A percentile compares a stretch with the other conserved stretches of the same genome.
These are phyloP conservation scores for Pyricularia sp. DNA, from an alignment of 2,329 filamentous ascomycete genomes.

Conservation along the genomic window DNA sequence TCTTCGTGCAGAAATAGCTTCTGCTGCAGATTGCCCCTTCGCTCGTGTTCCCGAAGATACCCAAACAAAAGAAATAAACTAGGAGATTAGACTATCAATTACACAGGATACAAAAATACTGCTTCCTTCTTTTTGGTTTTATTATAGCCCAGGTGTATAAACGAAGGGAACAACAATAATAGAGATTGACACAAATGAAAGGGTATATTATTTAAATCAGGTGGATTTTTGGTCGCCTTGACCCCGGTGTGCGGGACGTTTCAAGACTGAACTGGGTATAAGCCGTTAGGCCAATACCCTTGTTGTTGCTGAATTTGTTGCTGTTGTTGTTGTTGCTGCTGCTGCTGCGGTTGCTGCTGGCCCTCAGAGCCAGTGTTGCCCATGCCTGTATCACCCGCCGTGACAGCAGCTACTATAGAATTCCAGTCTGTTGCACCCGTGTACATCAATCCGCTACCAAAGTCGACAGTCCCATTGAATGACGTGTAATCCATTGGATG, in stretches of 20 bases:
- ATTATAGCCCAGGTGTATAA: background rate
- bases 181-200: background rate
- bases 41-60: background rate
- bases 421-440: background rate
- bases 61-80: background rate
- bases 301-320: slow-evolving; percentile 1
- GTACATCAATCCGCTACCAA: background rate
- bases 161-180: background rate
- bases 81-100: background rate
- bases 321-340: background rate
- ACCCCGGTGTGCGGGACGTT: background rate
- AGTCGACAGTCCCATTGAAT: background rate
- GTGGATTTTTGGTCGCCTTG: background rate
- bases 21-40: background rate
- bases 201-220: background rate
- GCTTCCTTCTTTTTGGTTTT: background rate
- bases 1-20: background rate
- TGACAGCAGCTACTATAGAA: background rate
- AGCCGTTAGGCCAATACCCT: background rate
- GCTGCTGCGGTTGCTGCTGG: slow-evolving; percentile 1
- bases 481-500: slow-evolving; percentile 1
- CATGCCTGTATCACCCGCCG: background rate
- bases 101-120: background rate
- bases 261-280: background rate
- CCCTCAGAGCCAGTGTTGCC: background rate